A percentile compares a stretch with the other conserved stretches of the same genome.
These are phyloP conservation scores for Cutaneotrichosporon sp. DNA, from an alignment of 1,284 basidiomycete genomes.

Conservation along the genomic window DNA sequence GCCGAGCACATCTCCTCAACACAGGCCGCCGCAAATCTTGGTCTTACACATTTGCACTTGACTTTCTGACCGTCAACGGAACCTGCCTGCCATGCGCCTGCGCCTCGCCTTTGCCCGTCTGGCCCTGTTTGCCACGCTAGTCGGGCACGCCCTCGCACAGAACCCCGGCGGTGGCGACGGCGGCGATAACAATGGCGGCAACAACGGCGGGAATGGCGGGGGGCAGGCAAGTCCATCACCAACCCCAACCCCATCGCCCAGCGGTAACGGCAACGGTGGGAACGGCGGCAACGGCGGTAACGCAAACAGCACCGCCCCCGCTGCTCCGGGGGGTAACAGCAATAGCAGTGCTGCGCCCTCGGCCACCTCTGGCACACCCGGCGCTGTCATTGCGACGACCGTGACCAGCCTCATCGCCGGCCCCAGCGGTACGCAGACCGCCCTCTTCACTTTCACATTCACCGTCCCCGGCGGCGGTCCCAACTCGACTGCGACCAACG, in stretches of 20 bases:
- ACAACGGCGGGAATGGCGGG: not conserved
- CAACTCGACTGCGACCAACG: constrained; percentile 10
- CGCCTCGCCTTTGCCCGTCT: constrained; percentile 1
- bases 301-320: constrained; percentile 1
- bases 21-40: constrained; percentile 1
- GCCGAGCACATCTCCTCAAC: not conserved
- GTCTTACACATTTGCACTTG: not conserved
- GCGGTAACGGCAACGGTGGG: not conserved
- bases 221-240: not conserved
- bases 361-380: not conserved
- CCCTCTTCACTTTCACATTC: constrained; percentile 38
- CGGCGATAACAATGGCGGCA: not conserved
- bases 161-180: constrained; percentile 2
- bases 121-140: constrained; percentile 1
- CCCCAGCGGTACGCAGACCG: constrained; percentile 21
- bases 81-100: not conserved
- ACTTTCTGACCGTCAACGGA: not conserved
- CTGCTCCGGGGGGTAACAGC: not conserved
- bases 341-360: constrained; percentile 2
- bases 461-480: constrained; percentile 9
- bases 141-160: constrained; percentile 7
- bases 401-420: constrained; percentile 33
- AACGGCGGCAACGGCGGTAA: not conserved
- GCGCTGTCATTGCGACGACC: constrained; percentile 21
- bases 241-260: not conserved